A percentile compares a stretch with the other conserved stretches of the same genome.
Conservation (phyloP, 2,329 filamentous ascomycete genomes). For the Leptographium flavum region DNA sequence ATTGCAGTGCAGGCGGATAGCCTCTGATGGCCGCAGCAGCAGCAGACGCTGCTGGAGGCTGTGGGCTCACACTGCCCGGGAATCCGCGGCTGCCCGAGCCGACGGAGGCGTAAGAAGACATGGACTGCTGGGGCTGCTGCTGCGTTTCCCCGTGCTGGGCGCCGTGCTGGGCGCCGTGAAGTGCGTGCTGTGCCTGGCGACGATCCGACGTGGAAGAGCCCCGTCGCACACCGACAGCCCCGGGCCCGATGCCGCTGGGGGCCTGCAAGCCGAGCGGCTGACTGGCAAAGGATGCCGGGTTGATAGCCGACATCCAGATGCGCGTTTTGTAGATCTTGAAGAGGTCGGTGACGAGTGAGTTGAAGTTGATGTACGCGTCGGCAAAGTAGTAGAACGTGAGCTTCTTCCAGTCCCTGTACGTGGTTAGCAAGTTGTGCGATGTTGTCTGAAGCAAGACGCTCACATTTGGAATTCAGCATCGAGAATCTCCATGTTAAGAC, state of each 20-base stretch:
- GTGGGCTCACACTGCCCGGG: slow-evolving; percentile 10
- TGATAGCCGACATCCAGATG: slow-evolving; percentile 99
- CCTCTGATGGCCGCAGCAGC: slow-evolving; percentile 24
- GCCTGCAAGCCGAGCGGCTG: slow-evolving; percentile 59
- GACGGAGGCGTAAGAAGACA: neutral
- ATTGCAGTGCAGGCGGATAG: slow-evolving; percentile 18
- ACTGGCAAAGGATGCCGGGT: slow-evolving; percentile 86
- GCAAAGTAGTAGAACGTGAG: slow-evolving; percentile 98
- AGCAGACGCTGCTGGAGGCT: slow-evolving; percentile 15
- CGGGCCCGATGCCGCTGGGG: slow-evolving; percentile 51
- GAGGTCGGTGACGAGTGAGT: slow-evolving; percentile 86
- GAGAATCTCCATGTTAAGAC: slow-evolving; percentile 88
- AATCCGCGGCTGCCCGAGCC: slow-evolving; percentile 6
- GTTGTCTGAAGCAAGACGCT: slow-evolving; percentile 22
- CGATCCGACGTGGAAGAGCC: slow-evolving; percentile 32
- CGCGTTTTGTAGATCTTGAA: slow-evolving; percentile 99
- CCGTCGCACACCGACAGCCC: slow-evolving; percentile 46
- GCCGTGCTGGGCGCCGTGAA: slow-evolving; percentile 20
- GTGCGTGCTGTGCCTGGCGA: slow-evolving; percentile 27
- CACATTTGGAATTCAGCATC: slow-evolving; percentile 98
- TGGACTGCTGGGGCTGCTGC: neutral
- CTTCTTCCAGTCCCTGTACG: slow-evolving; percentile 86
- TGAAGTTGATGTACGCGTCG: slow-evolving; percentile 98
- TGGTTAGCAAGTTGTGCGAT: slow-evolving; percentile 1
- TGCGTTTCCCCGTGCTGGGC: slow-evolving; percentile 20